A percentile compares a stretch with the other conserved stretches of the same genome.
phyloP scores from a whole-genome alignment of 2,329 filamentous ascomycete species.

The Hymenoscyphus scutula region DNA sequence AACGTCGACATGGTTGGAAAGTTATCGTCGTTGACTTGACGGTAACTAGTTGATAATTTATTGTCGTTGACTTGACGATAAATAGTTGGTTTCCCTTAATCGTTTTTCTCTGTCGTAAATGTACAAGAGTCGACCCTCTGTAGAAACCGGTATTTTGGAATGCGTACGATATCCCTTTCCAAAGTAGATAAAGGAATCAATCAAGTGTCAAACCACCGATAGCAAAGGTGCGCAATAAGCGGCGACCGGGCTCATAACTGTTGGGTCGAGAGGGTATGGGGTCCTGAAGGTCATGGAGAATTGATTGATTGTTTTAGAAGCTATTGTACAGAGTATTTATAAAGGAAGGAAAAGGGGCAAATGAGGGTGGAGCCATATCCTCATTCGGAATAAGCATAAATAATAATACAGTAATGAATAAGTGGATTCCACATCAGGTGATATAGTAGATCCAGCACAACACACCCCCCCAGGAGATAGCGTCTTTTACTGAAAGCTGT shows the following conservation, averaged over 20 bases:
- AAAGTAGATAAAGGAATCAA: neutral
- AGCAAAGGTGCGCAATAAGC: neutral
- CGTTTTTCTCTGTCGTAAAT: no score
- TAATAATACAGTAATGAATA: conserved; percentile 1
- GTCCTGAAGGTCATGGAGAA: no score
- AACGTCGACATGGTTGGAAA: no score
- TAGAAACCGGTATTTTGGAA: no score
- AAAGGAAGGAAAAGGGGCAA: neutral
- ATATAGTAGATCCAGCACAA: neutral
- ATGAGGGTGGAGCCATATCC: neutral
- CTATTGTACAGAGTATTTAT: neutral
- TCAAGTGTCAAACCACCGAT: neutral
- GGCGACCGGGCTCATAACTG: neutral
- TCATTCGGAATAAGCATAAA: neutral
- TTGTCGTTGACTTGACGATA: no score
- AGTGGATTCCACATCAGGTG: neutral
- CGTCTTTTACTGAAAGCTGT: no score
- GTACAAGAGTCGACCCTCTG: no score
- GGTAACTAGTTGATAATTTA: no score
- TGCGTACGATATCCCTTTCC: neutral
- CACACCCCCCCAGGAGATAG: no score
- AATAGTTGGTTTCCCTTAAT: no score
- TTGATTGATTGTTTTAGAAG: no score
- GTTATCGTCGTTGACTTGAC: no score
- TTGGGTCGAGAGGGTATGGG: neutral